phyloP scores from a whole-genome alignment of 225 moss, liverwort and hornwort species.

The Physcomitrium patens region DNA sequence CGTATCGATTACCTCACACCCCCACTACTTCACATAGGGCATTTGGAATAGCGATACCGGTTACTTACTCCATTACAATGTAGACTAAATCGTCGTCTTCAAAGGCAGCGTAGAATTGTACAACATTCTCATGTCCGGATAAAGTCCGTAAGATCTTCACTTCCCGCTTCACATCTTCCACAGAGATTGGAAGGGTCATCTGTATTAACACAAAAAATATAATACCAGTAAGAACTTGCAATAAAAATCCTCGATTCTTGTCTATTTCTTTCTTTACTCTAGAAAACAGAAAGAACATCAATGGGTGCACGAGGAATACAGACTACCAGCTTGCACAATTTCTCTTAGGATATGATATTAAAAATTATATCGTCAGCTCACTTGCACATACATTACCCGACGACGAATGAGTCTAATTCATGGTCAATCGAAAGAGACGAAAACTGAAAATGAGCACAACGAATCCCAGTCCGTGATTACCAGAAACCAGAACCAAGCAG shows the following conservation, averaged over 20 bases:
- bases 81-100: slow-evolving; percentile 97
- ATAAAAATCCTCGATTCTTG: not conserved
- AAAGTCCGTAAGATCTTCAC: slow-evolving; percentile 84
- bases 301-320: slow-evolving; percentile 12
- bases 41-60: slow-evolving; percentile 10
- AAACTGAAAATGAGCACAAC: not conserved
- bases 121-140: slow-evolving; percentile 95
- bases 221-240: slow-evolving; percentile 1
- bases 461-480: not conserved
- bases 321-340: slow-evolving; percentile 15
- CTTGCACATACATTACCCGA: not conserved
- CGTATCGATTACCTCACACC: slow-evolving; percentile 5
- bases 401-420: not conserved
- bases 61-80: slow-evolving; percentile 92
- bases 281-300: not conserved
- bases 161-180: slow-evolving; percentile 96
- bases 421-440: not conserved
- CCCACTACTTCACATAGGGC: not conserved
- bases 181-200: slow-evolving; percentile 96
- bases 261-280: not conserved
- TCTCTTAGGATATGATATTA: not conserved
- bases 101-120: slow-evolving; percentile 85
- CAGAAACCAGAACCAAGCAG: slow-evolving; percentile 14
- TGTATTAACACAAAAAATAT: slow-evolving; percentile 30
- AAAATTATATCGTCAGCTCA: not conserved